These are phyloP conservation scores for Amanita exitialis DNA, from an alignment of 768 basidiomycete genomes.

Conservation along the genomic window DNA sequence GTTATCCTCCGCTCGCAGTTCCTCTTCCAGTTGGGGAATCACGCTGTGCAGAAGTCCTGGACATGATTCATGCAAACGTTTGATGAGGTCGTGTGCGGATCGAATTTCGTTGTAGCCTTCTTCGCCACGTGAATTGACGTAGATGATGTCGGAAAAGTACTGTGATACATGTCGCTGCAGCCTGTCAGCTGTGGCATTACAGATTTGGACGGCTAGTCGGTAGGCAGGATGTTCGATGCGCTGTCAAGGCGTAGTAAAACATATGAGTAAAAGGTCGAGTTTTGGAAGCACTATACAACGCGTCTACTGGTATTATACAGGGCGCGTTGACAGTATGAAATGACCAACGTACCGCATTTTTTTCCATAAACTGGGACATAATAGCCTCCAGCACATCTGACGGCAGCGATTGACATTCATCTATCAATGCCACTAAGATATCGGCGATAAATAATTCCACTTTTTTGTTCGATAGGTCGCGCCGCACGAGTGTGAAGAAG, in stretches of 20 bases:
- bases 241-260: constrained; percentile 22
- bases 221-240: constrained; percentile 66
- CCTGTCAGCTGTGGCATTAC: constrained; percentile 75
- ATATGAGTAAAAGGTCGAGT: constrained; percentile 4
- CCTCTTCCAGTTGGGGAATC: constrained; percentile 88
- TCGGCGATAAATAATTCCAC: constrained; percentile 82
- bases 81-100: constrained; percentile 77
- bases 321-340: constrained; percentile 3
- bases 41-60: constrained; percentile 81
- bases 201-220: constrained; percentile 78
- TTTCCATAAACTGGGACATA: constrained; percentile 79
- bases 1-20: constrained; percentile 68
- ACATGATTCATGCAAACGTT: constrained; percentile 69
- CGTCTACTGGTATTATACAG: constrained; percentile 2
- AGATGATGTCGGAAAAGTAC: constrained; percentile 89
- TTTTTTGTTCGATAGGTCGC: constrained; percentile 56
- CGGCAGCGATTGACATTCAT: constrained; percentile 76
- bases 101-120: constrained; percentile 64
- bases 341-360: constrained; percentile 46
- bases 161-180: constrained; percentile 83
- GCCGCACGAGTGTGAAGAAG: constrained; percentile 72
- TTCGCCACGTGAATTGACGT: constrained; percentile 38
- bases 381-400: constrained; percentile 70
- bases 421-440: constrained; percentile 81
- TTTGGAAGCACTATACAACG: constrained; percentile 1